Base-by-base conservation (phyloP, 352 stramenopile species). In the Globisporangium ultimum region DNA sequence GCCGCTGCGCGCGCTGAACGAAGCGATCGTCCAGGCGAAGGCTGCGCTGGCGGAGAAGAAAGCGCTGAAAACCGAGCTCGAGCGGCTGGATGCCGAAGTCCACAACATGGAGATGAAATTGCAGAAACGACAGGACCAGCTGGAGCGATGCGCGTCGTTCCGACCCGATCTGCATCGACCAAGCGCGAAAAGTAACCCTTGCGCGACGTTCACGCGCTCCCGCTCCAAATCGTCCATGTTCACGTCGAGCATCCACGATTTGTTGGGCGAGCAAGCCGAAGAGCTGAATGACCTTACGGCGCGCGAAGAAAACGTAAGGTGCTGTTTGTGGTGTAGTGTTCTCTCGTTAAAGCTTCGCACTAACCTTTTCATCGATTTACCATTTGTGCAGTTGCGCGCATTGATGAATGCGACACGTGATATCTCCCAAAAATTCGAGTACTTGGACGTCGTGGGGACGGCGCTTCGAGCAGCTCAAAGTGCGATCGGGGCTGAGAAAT, bases 321-420 rank as follows among this genome's bases (percentile, higher is more conserved):
- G 28, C 12, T n/a, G 13, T n/a, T 15, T n/a, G 2, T 5, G 38
- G 2, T 11, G 66, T 69, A 11, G n/a, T 32, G 10, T 53, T 11
- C 22, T 60, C 12, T 53, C 21, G 24, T 5, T 28, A 28, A 2
- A 28, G 2, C 24, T 28, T 2, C 24, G 5, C 24, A 28, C 24
- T 28, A 28, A 28, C 2, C 24, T 28, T 28, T 28, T 55, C 8
- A 47, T 9, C 22, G 14, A 15, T 28, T 11, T 2, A 36, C n/a
- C 13, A 20, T 45, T 9, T 45, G 21, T 48, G 20, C 50, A 91
- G 81, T 61, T 91, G 5, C 78, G 74, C 3, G 71, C 77, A 2
- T 56, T 91, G 18, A 86, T 89, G 73, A 72, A 84, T 7, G 76
- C 72, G 1, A 89, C 80, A 36, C 67, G 76, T 0, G 78, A 87